Evolutionary conservation across 1,284 basidiomycete genomes (phyloP), one percentile per base, ranked within the genome.

Genomic region (Lentinula novae-zelandiae): DNA sequence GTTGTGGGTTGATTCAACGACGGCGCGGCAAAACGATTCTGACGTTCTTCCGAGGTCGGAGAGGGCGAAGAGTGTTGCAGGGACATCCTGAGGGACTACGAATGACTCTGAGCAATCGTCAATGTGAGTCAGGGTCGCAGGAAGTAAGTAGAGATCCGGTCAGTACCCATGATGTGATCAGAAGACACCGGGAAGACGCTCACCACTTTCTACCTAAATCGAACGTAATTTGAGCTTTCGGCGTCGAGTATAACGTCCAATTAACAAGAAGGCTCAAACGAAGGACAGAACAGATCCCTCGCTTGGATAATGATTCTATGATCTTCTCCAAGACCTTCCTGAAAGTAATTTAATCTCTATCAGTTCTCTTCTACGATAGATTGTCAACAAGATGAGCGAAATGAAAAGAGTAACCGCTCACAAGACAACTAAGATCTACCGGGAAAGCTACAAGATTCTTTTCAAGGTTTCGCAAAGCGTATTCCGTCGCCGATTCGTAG

Each of bases 1-100:
- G 33, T 13, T 12, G 20, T 46, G 5, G 60, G n/a, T 5, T 46
- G 44, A 20, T 46, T 53, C 17, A 34, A 46, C 17, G 57, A 27
- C 33, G 57, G 49, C 31, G n/a, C 10, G 1, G 31, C 57, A 39
- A 63, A 63, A 7, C 62, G 56, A 49, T 63, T 63, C n/a, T 59
- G 51, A 20, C 62, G 49, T 38, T 63, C 56, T 42, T 63, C 56
- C 2, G 48, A 48, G 44, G 40, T 51, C 10, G 53, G 48, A 8
- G 42, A 49, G 10, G 53, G 53, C 2, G 53, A 42, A 42, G 40
- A 42, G n/a, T 42, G 40, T 42, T 42, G 40, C 15, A 7, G 0
- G 20, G 44, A 46, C 44, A 46, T 46, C 20, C 8, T 44, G 42
- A 17, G 13, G 15, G 17, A 17, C n/a, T 44, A 8, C 44, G 15